Conservation (phyloP, 345 rosid genomes). For the Heritiera littoralis region DNA sequence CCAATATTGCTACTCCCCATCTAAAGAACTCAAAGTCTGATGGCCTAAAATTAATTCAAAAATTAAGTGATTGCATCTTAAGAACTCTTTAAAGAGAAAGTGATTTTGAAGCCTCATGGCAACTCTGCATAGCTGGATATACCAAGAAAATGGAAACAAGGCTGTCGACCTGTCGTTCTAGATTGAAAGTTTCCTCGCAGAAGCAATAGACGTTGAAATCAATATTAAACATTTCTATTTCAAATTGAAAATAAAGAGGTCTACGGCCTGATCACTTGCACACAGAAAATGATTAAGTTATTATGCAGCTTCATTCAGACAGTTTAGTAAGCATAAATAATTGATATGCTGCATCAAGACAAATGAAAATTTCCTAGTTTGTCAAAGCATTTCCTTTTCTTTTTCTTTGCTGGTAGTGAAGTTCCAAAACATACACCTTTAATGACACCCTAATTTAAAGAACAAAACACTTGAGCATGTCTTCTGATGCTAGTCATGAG, state of each 20-base stretch:
- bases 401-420: background rate
- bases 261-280: background rate
- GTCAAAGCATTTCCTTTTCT: background rate
- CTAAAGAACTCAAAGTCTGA: background rate
- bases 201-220: background rate
- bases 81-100: background rate
- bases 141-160: background rate
- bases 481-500: background rate
- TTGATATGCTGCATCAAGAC: background rate
- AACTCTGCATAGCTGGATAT: background rate
- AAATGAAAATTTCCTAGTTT: background rate
- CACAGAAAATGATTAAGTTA: background rate
- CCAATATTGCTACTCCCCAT: background rate
- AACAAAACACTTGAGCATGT: background rate
- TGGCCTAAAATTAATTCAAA: background rate
- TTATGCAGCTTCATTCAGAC: background rate
- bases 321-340: background rate
- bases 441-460: background rate
- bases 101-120: too few relatives aligned
- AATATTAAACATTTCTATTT: background rate
- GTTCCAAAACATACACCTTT: background rate
- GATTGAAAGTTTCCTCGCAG: background rate
- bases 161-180: background rate
- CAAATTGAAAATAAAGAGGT: background rate
- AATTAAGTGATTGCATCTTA: background rate